Conservation (phyloP, 495 filamentous ascomycete genomes). For the Achaetomiella virescens region DNA sequence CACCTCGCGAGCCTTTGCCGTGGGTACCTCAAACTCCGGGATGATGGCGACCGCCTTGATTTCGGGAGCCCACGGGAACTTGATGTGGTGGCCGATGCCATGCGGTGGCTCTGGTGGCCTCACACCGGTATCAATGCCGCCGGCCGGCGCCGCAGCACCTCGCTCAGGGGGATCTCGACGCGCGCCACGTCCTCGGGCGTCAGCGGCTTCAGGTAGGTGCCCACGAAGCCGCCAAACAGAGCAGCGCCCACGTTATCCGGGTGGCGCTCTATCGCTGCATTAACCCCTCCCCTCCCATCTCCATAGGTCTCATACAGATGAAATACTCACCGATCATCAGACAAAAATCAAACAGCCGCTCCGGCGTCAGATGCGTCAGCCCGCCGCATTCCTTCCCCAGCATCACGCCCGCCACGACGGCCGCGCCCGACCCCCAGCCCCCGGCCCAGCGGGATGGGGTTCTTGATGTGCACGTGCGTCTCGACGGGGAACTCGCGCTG, state of each 20-base stretch:
- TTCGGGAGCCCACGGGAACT: constrained; percentile 84
- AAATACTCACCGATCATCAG: constrained; percentile 70
- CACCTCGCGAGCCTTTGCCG: constrained; percentile 76
- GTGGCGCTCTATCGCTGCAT: constrained; percentile 62
- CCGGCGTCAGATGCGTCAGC: constrained; percentile 67
- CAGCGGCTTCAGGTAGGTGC: constrained; percentile 87
- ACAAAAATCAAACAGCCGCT: constrained; percentile 86
- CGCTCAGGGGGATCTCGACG: constrained; percentile 89
- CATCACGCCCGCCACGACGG: constrained; percentile 88
- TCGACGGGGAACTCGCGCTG: constrained; percentile 71
- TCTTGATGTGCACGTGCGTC: constrained; percentile 88
- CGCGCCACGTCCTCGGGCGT: constrained; percentile 76
- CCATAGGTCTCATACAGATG: neutral
- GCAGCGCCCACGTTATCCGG: constrained; percentile 96
- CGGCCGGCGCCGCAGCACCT: constrained; percentile 80
- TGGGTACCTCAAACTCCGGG: constrained; percentile 87
- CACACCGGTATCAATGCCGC: constrained; percentile 79
- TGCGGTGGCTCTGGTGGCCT: constrained; percentile 79
- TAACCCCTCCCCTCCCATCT: neutral
- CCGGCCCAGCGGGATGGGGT: constrained; percentile 85
- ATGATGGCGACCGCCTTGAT: constrained; percentile 95
- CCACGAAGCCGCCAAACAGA: constrained; percentile 93
- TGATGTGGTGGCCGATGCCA: constrained; percentile 86
- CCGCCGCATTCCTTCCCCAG: constrained; percentile 84
- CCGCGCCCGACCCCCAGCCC: constrained; percentile 86